Evolutionary conservation across 352 stramenopile species (phyloP), one percentile per base, ranked within the genome.

Genomic region (Globisporangium cylindrosporum): DNA sequence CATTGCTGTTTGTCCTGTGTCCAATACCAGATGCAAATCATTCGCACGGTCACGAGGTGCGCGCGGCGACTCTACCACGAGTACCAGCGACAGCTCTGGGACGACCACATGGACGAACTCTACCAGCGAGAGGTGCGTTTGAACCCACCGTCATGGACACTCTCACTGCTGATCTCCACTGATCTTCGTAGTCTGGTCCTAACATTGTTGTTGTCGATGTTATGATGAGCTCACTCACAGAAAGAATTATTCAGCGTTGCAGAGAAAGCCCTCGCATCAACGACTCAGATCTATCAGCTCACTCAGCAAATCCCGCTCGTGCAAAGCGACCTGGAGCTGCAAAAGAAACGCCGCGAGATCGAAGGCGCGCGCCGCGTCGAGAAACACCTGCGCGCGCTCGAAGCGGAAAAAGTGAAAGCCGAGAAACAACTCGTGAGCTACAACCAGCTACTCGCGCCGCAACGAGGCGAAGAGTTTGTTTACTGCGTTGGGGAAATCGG

Each of bases 81-180:
- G 61, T 94, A 95, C 55, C 88, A 95, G 71, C 79, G 86, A 0
- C 78, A 87, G 58, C 68, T 95, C 8, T 95, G 88, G 88, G 88
- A 95, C 66, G 71, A 81, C 29, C 61, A 88, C 27, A 78, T 91
- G n/a, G 75, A 80, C 7, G 70, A 82, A 27, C 57, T 92, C 4
- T 66, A 77, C 15, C 62, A 55, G 6, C 66, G 71, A 54, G 79
- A 88, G 64, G 71, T 78, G 48, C 27, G 74, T 57, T 41, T 29
- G 54, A 25, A 14, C 18, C 4, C 25, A 32, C 18, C 34, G 5
- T 4, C 24, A 48, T 7, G 22, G 43, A 51, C 4, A 6, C 43
- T 51, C 43, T 51, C 18, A 22, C 43, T n/a, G 7, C 7, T 10
- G 43, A 10, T 51, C 18, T 3, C 7, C 43, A n/a, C 22, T 22